Evolutionary conservation across 148 eudicot genomes (phyloP).

Genomic region (Cornus kousa): DNA sequence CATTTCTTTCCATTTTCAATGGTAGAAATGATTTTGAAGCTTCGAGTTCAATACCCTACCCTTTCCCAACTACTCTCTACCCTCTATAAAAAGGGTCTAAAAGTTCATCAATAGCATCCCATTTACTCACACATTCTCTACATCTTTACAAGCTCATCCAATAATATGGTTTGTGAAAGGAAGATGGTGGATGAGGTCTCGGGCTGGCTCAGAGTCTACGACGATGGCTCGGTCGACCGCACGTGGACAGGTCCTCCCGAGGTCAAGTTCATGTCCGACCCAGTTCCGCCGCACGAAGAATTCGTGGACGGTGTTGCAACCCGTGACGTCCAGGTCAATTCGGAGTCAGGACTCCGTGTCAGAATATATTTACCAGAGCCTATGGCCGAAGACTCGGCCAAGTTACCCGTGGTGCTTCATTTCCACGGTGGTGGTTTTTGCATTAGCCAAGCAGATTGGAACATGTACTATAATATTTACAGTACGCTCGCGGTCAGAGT

Average conservation of each 20-base stretch:
- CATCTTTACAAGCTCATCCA: too few species aligned
- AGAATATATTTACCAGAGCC: slow-evolving; percentile 53
- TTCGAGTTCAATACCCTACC: neutral
- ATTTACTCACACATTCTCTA: too few species aligned
- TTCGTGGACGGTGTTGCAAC: slow-evolving; percentile 51
- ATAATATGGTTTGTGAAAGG: slow-evolving; percentile 19
- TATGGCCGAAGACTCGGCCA: slow-evolving; percentile 17
- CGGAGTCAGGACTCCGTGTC: slow-evolving; percentile 28
- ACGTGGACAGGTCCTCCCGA: slow-evolving; percentile 62
- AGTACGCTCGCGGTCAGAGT: slow-evolving; percentile 37
- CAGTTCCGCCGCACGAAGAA: slow-evolving; percentile 44
- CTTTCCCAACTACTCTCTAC: neutral
- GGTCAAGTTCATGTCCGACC: slow-evolving; percentile 55
- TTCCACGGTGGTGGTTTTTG: slow-evolving; percentile 75
- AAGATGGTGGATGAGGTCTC: slow-evolving; percentile 56
- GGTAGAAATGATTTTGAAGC: neutral
- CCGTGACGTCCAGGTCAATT: slow-evolving; percentile 30
- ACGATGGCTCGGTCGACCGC: slow-evolving; percentile 67
- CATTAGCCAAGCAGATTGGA: slow-evolving; percentile 54
- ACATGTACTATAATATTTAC: slow-evolving; percentile 58
- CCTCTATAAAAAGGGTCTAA: neutral
- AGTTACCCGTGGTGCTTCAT: slow-evolving; percentile 55
- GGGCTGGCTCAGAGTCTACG: slow-evolving; percentile 67
- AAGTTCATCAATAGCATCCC: too few species aligned
- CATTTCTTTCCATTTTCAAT: too few species aligned